phyloP scores from a whole-genome alignment of 140 eudicot species.

The Erigeron philadelphicus region DNA sequence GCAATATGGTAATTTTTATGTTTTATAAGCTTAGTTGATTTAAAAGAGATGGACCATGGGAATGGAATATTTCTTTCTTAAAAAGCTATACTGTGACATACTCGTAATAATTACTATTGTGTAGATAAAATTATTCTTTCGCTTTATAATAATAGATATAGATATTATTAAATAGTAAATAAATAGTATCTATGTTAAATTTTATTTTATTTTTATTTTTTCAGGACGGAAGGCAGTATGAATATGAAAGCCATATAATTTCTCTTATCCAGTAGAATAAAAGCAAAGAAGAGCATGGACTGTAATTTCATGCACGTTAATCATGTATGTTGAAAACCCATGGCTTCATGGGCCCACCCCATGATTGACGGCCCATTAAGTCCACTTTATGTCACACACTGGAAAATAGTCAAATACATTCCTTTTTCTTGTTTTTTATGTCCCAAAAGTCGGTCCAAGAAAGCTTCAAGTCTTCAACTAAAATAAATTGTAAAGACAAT shows the following conservation, averaged over 20 bases:
- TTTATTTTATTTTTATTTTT: neutral
- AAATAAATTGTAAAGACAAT: neutral
- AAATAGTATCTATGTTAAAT: no score
- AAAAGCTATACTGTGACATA: no score
- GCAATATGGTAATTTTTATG: no score
- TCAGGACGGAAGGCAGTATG: neutral
- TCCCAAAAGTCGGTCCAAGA: neutral
- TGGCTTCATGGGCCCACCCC: conserved; percentile 31
- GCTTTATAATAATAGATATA: neutral
- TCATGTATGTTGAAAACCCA: conserved; percentile 30
- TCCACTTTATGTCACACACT: neutral
- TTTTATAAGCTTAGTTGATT: no score
- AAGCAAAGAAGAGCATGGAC: conserved; percentile 29
- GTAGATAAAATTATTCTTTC: no score
- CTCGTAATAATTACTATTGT: no score
- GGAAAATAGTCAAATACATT: neutral
- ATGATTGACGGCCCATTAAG: conserved; percentile 32
- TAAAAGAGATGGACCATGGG: no score
- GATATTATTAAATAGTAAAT: no score
- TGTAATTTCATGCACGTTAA: conserved; percentile 32
- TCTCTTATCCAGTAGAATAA: conserved; percentile 19
- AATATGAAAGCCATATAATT: neutral
- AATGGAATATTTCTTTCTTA: no score
- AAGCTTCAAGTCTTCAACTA: neutral
- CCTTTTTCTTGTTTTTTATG: no score